These are phyloP conservation scores for Pulveroboletus ravenelii DNA, from an alignment of 768 basidiomycete genomes.

Conservation along the genomic window DNA sequence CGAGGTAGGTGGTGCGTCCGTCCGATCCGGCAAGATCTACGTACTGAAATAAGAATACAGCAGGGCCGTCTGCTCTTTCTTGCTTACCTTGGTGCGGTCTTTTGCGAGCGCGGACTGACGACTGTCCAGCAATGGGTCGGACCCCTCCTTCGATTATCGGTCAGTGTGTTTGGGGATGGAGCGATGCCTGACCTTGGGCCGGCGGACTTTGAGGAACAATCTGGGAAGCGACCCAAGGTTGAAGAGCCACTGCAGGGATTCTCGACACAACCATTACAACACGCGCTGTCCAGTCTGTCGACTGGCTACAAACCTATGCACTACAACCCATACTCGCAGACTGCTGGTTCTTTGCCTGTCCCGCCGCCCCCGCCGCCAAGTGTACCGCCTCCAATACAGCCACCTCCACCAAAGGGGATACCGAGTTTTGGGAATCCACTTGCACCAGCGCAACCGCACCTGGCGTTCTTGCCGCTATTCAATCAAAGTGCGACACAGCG, in stretches of 20 bases:
- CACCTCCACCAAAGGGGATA: slow-evolving; percentile 33
- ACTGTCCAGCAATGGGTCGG: slow-evolving; percentile 56
- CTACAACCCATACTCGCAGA: slow-evolving; percentile 28
- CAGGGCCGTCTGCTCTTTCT: slow-evolving; percentile 56
- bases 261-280: slow-evolving; percentile 23
- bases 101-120: slow-evolving; percentile 47
- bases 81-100: slow-evolving; percentile 66
- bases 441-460: slow-evolving; percentile 56
- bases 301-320: slow-evolving; percentile 21
- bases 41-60: slow-evolving; percentile 31
- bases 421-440: slow-evolving; percentile 47
- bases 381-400: slow-evolving; percentile 31
- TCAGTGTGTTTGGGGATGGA: slow-evolving; percentile 15
- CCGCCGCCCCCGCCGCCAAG: slow-evolving; percentile 28
- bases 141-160: slow-evolving; percentile 31
- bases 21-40: slow-evolving; percentile 8
- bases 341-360: slow-evolving; percentile 7
- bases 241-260: slow-evolving; percentile 31
- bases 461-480: slow-evolving; percentile 67
- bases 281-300: slow-evolving; percentile 13
- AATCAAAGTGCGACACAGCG: slow-evolving; percentile 71
- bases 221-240: slow-evolving; percentile 28
- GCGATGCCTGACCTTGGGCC: slow-evolving; percentile 17
- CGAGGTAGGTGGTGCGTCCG: slow-evolving; percentile 35
- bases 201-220: slow-evolving; percentile 25